These are phyloP conservation scores for Solanum dulcamara DNA, from an alignment of 257 asterid genomes.

Conservation along the genomic window DNA sequence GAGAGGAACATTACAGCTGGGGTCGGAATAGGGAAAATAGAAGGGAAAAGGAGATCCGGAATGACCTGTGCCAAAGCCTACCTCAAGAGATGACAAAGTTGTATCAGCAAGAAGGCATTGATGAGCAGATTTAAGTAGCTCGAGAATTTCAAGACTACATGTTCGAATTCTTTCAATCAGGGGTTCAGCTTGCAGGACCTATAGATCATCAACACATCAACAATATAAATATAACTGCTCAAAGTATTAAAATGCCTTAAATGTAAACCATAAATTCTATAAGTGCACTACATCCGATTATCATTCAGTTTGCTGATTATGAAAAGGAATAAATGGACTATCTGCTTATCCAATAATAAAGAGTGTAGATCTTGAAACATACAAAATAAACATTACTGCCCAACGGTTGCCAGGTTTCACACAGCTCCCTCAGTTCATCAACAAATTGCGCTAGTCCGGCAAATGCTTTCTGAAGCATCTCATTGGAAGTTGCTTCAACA, in stretches of 20 bases:
- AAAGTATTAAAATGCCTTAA: neutral
- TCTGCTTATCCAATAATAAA: neutral
- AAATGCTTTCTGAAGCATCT: slow-evolving; percentile 18
- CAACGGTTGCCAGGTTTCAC: slow-evolving; percentile 13
- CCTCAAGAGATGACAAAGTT: slow-evolving; percentile 6
- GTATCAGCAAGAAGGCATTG: neutral
- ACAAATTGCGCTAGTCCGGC: slow-evolving; percentile 4
- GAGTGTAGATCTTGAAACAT: neutral
- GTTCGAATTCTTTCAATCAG: neutral
- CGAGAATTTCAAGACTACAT: slow-evolving; percentile 9
- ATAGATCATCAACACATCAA: neutral
- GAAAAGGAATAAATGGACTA: neutral
- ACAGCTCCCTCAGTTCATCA: slow-evolving; percentile 21
- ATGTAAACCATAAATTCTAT: neutral
- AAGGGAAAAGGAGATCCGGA: neutral
- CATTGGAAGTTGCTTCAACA: slow-evolving; percentile 16
- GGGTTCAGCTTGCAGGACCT: slow-evolving; percentile 8
- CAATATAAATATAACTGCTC: neutral
- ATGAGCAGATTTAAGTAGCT: slow-evolving; percentile 2
- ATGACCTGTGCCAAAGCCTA: neutral
- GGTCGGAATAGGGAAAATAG: neutral
- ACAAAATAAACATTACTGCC: slow-evolving; percentile 27
- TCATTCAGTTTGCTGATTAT: neutral
- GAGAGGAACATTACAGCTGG: neutral
- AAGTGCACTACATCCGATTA: neutral